phyloP scores from a whole-genome alignment of 345 rosid species.

The Carallia brachiata region DNA sequence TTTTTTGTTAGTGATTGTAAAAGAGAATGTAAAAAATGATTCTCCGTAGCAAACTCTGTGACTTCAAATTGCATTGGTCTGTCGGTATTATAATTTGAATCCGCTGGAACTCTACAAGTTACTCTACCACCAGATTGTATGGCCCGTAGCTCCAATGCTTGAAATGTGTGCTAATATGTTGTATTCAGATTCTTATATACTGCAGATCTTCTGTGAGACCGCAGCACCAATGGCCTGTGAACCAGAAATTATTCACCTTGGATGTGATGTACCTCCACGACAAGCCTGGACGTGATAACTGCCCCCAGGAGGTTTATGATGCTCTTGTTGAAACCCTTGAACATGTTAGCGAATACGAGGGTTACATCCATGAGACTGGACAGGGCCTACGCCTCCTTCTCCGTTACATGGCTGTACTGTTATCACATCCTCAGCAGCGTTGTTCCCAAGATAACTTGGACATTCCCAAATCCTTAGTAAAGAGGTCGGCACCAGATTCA shows the following conservation, averaged over 20 bases:
- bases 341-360: slow-evolving; percentile 75
- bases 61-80: background rate
- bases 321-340: slow-evolving; percentile 76
- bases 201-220: slow-evolving; percentile 81
- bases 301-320: slow-evolving; percentile 86
- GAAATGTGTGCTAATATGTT: too few species aligned
- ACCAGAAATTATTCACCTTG: slow-evolving; percentile 76
- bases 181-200: slow-evolving; percentile 58
- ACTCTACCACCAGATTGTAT: too few species aligned
- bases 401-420: slow-evolving; percentile 60
- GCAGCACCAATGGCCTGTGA: slow-evolving; percentile 65
- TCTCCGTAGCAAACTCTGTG: background rate
- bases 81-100: too few species aligned
- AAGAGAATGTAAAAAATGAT: too few species aligned
- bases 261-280: slow-evolving; percentile 94
- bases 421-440: slow-evolving; percentile 88
- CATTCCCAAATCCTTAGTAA: slow-evolving; percentile 69
- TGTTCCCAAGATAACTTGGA: slow-evolving; percentile 70
- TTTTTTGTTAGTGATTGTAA: too few species aligned
- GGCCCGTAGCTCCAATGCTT: too few species aligned
- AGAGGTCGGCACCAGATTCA: slow-evolving; percentile 55
- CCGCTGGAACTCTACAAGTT: too few species aligned
- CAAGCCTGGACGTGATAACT: slow-evolving; percentile 84
- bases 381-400: slow-evolving; percentile 67
- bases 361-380: slow-evolving; percentile 80